These are phyloP conservation scores for Phytophthora idaei DNA, from an alignment of 352 stramenopile species.

Conservation along the genomic window DNA sequence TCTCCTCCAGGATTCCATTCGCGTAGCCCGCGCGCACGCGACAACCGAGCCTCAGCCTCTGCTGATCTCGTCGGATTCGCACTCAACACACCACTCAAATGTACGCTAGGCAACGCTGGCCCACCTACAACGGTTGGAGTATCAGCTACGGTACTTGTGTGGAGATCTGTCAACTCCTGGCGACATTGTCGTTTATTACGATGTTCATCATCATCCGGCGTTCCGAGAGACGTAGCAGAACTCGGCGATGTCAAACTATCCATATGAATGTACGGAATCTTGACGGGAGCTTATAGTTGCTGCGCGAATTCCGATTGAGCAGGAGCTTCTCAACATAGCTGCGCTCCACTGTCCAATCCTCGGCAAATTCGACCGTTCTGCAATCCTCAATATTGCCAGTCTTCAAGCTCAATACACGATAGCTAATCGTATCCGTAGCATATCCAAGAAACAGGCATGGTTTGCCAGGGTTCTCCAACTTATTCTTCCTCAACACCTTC, in stretches of 20 bases:
- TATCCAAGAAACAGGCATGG: constrained; percentile 9
- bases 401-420: constrained; percentile 7
- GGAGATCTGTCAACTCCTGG: background rate
- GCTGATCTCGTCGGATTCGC: constrained; percentile 13
- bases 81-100: constrained; percentile 8
- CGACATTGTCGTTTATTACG: constrained; percentile 7
- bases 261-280: constrained; percentile 12
- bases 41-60: constrained; percentile 10
- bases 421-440: constrained; percentile 6
- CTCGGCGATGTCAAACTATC: background rate
- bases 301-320: constrained; percentile 6
- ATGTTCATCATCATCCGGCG: background rate
- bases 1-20: background rate
- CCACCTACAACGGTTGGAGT: constrained; percentile 4
- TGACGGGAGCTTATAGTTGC: constrained; percentile 7
- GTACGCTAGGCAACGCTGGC: background rate
- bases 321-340: constrained; percentile 13
- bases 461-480: constrained; percentile 2
- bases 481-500: constrained; percentile 20
- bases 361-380: constrained; percentile 9
- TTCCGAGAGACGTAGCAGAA: background rate
- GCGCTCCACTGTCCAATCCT: constrained; percentile 15
- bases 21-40: background rate
- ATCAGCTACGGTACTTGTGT: constrained; percentile 4
- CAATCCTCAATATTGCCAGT: constrained; percentile 3